Percentiles rank a stretch among this genome's conserved stretches.
These are phyloP conservation scores for Globisporangium acanthophoron DNA, from an alignment of 352 stramenopile species.

Conservation along the genomic window DNA sequence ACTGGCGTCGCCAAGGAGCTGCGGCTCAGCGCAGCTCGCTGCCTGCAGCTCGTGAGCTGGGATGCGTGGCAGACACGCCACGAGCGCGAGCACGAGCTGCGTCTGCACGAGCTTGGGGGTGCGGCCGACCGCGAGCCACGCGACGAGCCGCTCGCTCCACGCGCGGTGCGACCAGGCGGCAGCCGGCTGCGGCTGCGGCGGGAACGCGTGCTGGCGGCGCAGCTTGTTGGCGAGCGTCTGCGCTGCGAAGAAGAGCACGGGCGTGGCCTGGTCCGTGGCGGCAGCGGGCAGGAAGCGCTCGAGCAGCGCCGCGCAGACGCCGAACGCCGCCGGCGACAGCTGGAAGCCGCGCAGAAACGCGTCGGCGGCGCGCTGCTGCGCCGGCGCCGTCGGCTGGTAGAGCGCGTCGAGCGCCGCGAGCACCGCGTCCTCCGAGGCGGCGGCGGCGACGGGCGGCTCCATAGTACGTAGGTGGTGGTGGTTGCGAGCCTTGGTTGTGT, in stretches of 20 bases:
- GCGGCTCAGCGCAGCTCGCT: conserved; percentile 10
- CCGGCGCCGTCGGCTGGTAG: conserved; percentile 48
- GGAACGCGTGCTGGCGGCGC: conserved; percentile 46
- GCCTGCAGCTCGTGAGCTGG: conserved; percentile 29
- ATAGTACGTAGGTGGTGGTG: neutral
- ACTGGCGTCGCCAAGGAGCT: neutral
- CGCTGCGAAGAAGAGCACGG: conserved; percentile 70
- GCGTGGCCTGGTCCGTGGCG: conserved; percentile 22
- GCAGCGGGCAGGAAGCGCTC: conserved; percentile 40
- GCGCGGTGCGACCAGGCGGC: conserved; percentile 19
- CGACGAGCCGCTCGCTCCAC: conserved; percentile 48
- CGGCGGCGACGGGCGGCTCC: neutral
- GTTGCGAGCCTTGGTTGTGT: neutral
- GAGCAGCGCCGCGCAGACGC: conserved; percentile 52
- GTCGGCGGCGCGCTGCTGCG: conserved; percentile 60
- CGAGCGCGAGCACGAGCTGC: conserved; percentile 65
- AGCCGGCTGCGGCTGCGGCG: conserved; percentile 1
- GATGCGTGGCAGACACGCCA: conserved; percentile 52
- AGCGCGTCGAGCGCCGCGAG: conserved; percentile 50
- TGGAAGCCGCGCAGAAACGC: conserved; percentile 78
- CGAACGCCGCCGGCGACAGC: conserved; percentile 70
- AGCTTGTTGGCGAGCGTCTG: conserved; percentile 84
- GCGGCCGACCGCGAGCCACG: conserved; percentile 41
- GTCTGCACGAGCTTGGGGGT: conserved; percentile 63
- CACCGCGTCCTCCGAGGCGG: conserved; percentile 24